A percentile compares a stretch with the other conserved stretches of the same genome.
phyloP scores from a whole-genome alignment of 2,329 filamentous ascomycete genomes.

The Aureobasidium sp. region DNA sequence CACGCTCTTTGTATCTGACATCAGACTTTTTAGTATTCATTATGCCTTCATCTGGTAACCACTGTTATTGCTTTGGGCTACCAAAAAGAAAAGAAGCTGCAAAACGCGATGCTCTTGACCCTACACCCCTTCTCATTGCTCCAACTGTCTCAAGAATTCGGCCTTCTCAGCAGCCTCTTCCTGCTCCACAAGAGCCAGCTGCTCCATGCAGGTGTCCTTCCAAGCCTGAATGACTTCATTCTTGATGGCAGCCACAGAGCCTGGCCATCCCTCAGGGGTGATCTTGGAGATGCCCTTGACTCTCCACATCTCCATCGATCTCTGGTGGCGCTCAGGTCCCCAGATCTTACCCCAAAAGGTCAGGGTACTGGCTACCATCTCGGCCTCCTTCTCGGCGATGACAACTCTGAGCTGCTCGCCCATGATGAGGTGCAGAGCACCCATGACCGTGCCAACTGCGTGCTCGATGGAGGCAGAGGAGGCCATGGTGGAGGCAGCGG shows the following conservation, averaged over 20 bases:
- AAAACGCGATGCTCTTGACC: not conserved
- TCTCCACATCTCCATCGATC: not conserved
- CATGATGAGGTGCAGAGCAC: not conserved
- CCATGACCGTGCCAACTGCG: not conserved
- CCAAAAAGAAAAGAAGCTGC: not conserved
- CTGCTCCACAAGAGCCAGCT: not conserved
- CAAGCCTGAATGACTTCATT: not conserved
- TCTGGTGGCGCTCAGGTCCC: not conserved
- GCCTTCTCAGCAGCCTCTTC: not conserved
- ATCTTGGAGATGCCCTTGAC: not conserved
- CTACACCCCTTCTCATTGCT: not conserved
- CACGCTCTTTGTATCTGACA: no score
- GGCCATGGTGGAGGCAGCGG: not conserved
- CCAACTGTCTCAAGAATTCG: not conserved
- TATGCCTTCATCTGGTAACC: not conserved
- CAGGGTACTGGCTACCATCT: not conserved
- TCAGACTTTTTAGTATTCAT: no score
- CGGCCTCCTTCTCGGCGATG: not conserved
- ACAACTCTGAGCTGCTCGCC: not conserved
- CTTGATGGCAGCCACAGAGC: not conserved
- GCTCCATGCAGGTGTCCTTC: not conserved
- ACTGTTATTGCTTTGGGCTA: not conserved
- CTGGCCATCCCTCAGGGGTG: not conserved
- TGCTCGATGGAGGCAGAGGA: not conserved
- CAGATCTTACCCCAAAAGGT: not conserved